A percentile compares a stretch with the other conserved stretches of the same genome.
Conservation (phyloP, 2,329 filamentous ascomycete species). For the Ophiocordyceps unilateralis region DNA sequence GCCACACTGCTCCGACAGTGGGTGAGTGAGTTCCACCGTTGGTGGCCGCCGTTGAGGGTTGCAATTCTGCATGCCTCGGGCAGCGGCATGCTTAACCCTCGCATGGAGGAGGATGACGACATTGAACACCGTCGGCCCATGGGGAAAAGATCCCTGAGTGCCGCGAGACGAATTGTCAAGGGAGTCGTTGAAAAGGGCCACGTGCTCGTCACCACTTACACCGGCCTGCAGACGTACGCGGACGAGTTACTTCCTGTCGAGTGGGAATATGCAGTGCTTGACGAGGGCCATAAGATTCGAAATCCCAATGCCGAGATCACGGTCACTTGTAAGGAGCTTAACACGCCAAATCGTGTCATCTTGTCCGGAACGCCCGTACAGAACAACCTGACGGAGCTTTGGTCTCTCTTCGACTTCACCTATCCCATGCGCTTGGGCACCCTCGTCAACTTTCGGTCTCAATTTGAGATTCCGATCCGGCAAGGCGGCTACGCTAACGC, state of each 20-base stretch:
- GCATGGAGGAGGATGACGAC: constrained; percentile 36
- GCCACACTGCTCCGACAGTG: constrained; percentile 93
- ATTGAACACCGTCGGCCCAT: constrained; percentile 23
- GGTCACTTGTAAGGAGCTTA: constrained; percentile 83
- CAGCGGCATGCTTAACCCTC: constrained; percentile 86
- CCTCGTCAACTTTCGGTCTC: constrained; percentile 71
- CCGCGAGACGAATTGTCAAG: constrained; percentile 66
- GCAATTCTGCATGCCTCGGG: constrained; percentile 91
- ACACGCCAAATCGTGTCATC: constrained; percentile 79
- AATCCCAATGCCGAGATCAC: constrained; percentile 94
- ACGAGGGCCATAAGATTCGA: constrained; percentile 95
- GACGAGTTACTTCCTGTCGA: constrained; percentile 65
- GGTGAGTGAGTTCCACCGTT: constrained; percentile 96
- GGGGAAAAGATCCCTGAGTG: constrained; percentile 24
- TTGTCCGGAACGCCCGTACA: constrained; percentile 95
- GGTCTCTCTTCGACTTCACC: constrained; percentile 96
- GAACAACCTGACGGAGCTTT: constrained; percentile 87
- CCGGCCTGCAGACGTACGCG: constrained; percentile 83
- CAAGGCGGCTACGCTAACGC: constrained; percentile 92
- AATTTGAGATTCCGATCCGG: constrained; percentile 88
- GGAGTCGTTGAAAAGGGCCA: constrained; percentile 72
- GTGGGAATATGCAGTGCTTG: constrained; percentile 88
- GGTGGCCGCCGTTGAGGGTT: constrained; percentile 98
- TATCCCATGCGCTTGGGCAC: constrained; percentile 92
- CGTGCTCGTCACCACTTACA: constrained; percentile 89